Evolutionary conservation across 225 moss, liverwort and hornwort species (phyloP).

Genomic region (Rhytidiadelphus loreus): DNA sequence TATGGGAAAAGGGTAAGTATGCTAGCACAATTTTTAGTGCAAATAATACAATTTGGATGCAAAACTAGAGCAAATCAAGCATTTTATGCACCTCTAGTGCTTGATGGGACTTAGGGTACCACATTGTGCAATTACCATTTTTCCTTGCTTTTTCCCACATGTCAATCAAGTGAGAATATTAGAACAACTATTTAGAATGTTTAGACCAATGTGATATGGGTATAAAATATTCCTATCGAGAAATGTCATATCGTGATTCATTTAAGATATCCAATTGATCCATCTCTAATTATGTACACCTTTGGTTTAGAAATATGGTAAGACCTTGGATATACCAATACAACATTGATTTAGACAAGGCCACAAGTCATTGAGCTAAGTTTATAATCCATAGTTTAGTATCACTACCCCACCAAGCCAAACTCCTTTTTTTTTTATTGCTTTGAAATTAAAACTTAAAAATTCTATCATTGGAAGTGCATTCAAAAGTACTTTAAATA

Average conservation of each 20-base stretch:
- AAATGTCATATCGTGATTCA: neutral
- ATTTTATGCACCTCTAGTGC: too few relatives aligned
- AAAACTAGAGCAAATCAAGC: neutral
- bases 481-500: neutral
- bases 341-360: neutral
- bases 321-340: accelerated
- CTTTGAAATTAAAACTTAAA: neutral
- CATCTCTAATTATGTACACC: neutral
- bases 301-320: neutral
- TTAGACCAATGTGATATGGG: neutral
- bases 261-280: neutral
- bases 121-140: neutral
- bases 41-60: neutral
- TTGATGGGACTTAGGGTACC: neutral
- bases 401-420: too few relatives aligned
- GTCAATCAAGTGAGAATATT: accelerated
- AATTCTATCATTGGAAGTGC: neutral
- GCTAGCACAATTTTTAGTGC: neutral
- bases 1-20: neutral
- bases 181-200: accelerated
- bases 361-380: neutral
- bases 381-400: neutral
- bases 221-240: neutral
- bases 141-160: too few relatives aligned
- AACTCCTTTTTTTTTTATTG: accelerated